A percentile compares a stretch with the other conserved stretches of the same genome.
phyloP scores from a whole-genome alignment of 2,329 filamentous ascomycete genomes.

The Trichoderma sp. region DNA sequence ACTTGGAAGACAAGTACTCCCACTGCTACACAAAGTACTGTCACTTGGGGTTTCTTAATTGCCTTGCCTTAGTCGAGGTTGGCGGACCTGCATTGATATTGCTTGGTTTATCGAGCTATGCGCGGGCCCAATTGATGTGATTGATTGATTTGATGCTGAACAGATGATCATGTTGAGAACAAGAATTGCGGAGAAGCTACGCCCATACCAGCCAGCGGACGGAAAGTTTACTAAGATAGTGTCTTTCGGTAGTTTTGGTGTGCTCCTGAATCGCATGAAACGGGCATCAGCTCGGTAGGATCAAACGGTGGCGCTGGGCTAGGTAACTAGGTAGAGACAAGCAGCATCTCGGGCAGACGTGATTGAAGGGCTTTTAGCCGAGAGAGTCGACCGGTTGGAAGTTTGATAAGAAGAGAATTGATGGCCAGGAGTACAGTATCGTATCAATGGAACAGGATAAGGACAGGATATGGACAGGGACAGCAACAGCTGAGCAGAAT shows the following conservation, averaged over 20 bases:
- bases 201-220: not conserved
- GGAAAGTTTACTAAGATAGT: not conserved
- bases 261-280: not conserved
- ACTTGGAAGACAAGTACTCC: not conserved
- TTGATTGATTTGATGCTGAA: not conserved
- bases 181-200: not conserved
- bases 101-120: not conserved
- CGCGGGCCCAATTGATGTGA: not conserved
- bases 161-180: not conserved
- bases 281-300: not conserved
- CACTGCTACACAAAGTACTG: not conserved
- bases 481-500: not conserved
- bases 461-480: not conserved
- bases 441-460: not conserved
- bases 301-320: not conserved
- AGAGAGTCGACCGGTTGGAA: not conserved
- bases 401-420: not conserved
- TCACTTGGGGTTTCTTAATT: not conserved
- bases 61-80: not conserved
- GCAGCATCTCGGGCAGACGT: not conserved
- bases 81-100: slow-evolving; percentile 10
- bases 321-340: not conserved
- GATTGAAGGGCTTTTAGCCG: not conserved
- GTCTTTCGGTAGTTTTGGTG: not conserved
- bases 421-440: not conserved